A percentile compares a stretch with the other conserved stretches of the same genome.
These are phyloP conservation scores for Laguncularia racemosa DNA, from an alignment of 345 rosid species.

Conservation along the genomic window DNA sequence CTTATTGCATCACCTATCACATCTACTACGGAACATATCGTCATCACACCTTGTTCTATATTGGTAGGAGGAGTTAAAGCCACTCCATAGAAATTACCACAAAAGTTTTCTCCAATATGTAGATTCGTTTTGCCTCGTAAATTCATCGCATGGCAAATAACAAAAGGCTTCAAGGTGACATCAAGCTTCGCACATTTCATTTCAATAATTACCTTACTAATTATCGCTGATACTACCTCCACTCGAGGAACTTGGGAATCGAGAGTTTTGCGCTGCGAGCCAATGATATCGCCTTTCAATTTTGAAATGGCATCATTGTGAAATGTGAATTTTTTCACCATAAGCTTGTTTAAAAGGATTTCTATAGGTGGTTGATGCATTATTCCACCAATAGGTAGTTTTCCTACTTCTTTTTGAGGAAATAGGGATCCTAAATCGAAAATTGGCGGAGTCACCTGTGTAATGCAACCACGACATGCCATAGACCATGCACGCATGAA, in stretches of 20 bases:
- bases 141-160: background rate
- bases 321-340: slow-evolving; percentile 14
- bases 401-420: background rate
- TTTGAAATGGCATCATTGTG: slow-evolving; percentile 4
- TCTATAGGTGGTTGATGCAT: background rate
- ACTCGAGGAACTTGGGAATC: slow-evolving; percentile 10
- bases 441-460: slow-evolving; percentile 1
- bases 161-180: slow-evolving; percentile 1
- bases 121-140: background rate
- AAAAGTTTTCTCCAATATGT: too few species aligned
- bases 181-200: too few species aligned
- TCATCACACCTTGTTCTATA: background rate
- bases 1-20: slow-evolving; percentile 8
- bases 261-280: background rate
- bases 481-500: slow-evolving; percentile 20
- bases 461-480: slow-evolving; percentile 5
- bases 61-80: too few species aligned
- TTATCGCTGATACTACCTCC: slow-evolving; percentile 10
- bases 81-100: too few species aligned
- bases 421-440: slow-evolving; percentile 10
- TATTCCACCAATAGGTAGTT: too few species aligned
- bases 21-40: slow-evolving; percentile 13
- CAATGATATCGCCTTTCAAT: slow-evolving; percentile 7
- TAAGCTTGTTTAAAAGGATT: background rate
- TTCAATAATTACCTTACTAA: slow-evolving; percentile 8